Percentiles rank a stretch among this genome's conserved stretches.
Conservation (phyloP, 2,329 filamentous ascomycete genomes). For the Phialophora macrospora region DNA sequence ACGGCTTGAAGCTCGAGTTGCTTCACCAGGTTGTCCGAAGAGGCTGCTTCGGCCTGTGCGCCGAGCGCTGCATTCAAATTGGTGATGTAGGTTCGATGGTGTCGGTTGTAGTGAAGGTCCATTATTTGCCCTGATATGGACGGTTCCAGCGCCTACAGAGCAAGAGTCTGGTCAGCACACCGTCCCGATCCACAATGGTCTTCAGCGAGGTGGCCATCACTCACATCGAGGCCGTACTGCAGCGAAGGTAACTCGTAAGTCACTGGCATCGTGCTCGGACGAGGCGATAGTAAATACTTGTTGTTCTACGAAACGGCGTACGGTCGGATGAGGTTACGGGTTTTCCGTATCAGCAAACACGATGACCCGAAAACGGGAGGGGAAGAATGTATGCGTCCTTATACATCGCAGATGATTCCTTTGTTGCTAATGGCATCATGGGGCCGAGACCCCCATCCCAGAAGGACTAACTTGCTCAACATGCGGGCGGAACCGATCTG, state of each 20-base stretch:
- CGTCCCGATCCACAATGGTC: neutral
- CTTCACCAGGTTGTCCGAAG: conserved; percentile 58
- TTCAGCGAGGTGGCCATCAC: neutral
- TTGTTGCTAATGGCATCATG: neutral
- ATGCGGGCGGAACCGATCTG: neutral
- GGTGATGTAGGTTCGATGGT: conserved; percentile 93
- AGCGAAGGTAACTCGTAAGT: neutral
- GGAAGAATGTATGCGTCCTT: neutral
- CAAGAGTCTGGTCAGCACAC: neutral
- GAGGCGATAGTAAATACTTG: neutral
- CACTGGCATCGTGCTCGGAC: neutral
- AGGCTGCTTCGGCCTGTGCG: conserved; percentile 66
- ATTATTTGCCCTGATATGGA: conserved; percentile 86
- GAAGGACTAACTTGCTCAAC: neutral
- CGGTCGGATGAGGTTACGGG: neutral
- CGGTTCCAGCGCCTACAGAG: conserved; percentile 34
- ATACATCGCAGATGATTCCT: neutral
- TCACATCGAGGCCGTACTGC: neutral
- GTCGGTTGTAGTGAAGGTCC: conserved; percentile 93
- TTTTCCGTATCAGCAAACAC: neutral
- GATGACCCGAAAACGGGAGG: neutral
- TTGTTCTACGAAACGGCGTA: neutral
- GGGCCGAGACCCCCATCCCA: neutral
- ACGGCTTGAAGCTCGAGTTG: conserved; percentile 64
- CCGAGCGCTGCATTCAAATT: conserved; percentile 81